Evolutionary conservation across 257 asterid species (phyloP).

Genomic region (Jacaranda copaia): DNA sequence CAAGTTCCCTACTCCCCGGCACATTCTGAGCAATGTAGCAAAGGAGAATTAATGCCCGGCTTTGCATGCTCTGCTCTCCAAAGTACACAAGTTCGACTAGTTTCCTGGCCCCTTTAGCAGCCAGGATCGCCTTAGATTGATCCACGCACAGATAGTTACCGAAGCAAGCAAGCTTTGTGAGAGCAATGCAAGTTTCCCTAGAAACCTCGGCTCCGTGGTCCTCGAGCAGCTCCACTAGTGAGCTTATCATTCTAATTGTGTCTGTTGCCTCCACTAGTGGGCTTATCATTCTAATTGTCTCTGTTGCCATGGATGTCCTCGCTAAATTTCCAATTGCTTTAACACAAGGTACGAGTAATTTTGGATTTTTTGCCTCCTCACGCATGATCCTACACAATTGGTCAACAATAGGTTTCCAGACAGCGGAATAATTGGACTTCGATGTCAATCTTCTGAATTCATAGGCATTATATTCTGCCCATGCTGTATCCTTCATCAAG

Average conservation of each 20-base stretch:
- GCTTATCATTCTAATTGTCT: slow-evolving; percentile 61
- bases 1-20: no score
- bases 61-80: no score
- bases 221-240: no score
- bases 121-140: no score
- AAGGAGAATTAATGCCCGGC: no score
- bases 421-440: slow-evolving; percentile 69
- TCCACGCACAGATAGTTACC: no score
- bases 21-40: no score
- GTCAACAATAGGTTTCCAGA: slow-evolving; percentile 75
- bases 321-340: slow-evolving; percentile 67
- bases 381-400: slow-evolving; percentile 56
- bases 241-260: slow-evolving; percentile 60
- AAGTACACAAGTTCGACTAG: no score
- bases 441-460: slow-evolving; percentile 68
- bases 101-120: no score
- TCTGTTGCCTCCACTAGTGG: slow-evolving; percentile 65
- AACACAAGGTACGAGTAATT: slow-evolving; percentile 63
- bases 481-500: slow-evolving; percentile 74
- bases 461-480: slow-evolving; percentile 65
- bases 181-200: no score
- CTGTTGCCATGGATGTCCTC: slow-evolving; percentile 33
- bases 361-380: slow-evolving; percentile 43
- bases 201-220: no score
- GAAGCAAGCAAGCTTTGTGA: no score